Percentiles rank a stretch among this genome's conserved stretches.
These are phyloP conservation scores for Turnera subulata DNA, from an alignment of 345 rosid genomes.

Conservation along the genomic window DNA sequence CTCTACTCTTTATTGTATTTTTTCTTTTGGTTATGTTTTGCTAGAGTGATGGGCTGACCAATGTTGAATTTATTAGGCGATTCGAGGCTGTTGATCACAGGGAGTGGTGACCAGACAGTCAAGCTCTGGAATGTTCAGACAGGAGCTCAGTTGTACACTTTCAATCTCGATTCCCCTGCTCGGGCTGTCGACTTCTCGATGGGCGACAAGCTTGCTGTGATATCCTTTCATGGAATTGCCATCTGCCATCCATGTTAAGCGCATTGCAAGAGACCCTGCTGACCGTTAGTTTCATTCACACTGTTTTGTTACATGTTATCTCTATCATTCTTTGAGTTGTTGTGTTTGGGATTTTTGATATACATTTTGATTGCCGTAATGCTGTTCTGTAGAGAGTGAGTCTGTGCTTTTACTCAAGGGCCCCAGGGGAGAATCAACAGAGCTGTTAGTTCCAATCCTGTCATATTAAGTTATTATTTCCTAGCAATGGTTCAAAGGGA, in stretches of 20 bases:
- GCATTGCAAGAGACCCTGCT: slow-evolving; percentile 53
- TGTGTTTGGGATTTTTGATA: not conserved
- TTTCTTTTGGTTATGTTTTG: too few relatives aligned
- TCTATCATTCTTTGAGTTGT: not conserved
- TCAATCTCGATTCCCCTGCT: slow-evolving; percentile 77
- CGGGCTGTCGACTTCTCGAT: slow-evolving; percentile 80
- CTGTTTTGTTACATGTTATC: not conserved
- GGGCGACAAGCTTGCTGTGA: slow-evolving; percentile 86
- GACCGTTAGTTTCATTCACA: slow-evolving; percentile 51
- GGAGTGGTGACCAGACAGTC: slow-evolving; percentile 89
- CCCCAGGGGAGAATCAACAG: slow-evolving; percentile 83
- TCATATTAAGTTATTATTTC: too few relatives aligned
- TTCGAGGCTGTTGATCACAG: slow-evolving; percentile 66
- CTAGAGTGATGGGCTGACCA: too few relatives aligned
- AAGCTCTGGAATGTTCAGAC: slow-evolving; percentile 87
- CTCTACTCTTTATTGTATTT: not conserved
- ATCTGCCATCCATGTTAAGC: slow-evolving; percentile 87
- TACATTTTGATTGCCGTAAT: not conserved
- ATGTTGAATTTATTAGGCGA: slow-evolving; percentile 62
- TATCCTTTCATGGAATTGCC: slow-evolving; percentile 86
- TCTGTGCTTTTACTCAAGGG: slow-evolving; percentile 62
- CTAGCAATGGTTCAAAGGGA: too few relatives aligned
- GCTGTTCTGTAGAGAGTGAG: slow-evolving; percentile 52
- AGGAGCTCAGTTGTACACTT: slow-evolving; percentile 57
- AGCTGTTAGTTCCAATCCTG: too few relatives aligned